Base-by-base conservation (phyloP, 164 flowering plant species). In the Stephania cephalantha region DNA sequence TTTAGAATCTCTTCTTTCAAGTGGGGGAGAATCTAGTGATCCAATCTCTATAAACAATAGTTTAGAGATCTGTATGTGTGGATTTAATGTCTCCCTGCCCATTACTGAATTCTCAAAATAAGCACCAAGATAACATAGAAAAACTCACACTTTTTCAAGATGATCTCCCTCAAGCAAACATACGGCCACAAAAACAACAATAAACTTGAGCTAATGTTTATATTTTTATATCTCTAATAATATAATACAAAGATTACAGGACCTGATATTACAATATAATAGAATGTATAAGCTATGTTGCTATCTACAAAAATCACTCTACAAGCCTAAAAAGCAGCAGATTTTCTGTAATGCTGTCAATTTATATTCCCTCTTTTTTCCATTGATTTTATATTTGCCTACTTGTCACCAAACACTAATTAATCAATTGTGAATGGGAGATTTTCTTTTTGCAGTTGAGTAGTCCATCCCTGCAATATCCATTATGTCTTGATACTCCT, bases 401-500 rank as follows among this genome's bases (percentile, higher is more conserved):
- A 61, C 3, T n/a, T 20, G 66, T 61, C 66, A n/a, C 65, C 65
- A 58, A 15, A 8, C 53, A 48, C 55, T 15, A 0, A 18, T 53
- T 42, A 42, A 17, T 84, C 75, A 91, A 81, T 93, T 93, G 83
- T 91, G 94, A 72, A 91, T 87, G 7, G 98, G 94, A 80, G 93
- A 84, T 79, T 90, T 90, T 86, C 89, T 87, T 78, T 64, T 88
- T 20, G 94, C 93, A 42, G 90, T 86, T 75, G 96, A 82, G 75
- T 93, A 93, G 79, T 93, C 96, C 93, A 93, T 91, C 68, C 81
- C 91, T 45, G 90, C 85, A 68, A 91, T 75, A 80, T 88, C 97
- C 66, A 85, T 72, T 25, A 81, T 48, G 58, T 88, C 94, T 15
- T 83, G 86, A 75, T 86, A 83, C 15, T 70, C 79, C 31, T 78